Base-by-base conservation (phyloP, 441 rosid genomes). In the Sinapis alba region DNA sequence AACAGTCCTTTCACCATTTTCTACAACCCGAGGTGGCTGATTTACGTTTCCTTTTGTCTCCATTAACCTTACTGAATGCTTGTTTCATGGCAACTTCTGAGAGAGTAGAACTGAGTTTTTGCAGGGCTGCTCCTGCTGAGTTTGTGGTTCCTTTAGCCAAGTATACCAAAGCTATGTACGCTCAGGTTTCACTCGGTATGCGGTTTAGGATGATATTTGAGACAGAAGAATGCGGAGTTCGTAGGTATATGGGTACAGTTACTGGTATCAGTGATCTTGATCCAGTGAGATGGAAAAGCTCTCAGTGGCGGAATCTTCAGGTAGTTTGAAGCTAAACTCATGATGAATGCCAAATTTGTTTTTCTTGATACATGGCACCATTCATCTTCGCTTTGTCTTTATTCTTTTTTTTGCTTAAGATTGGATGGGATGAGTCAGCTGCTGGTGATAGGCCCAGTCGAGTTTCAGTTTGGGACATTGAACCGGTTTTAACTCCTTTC, bases 261-360 rank as follows among this genome's bases (percentile, higher is more conserved):
- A 95, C 98, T 2, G 92, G 90, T 73, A 86, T 89, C 64, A 90
- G 91, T 68, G 99, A 95, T 77, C 81, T 94, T 78, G 98, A 95
- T 81, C 80, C 91, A 13, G 86, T 90, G 63, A 77, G 99, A 73
- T 95, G 98, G 99, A 95, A 93, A 81, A 83, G 74, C 78, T 95
- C 99, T 36, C 98, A 93, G 74, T 93, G 98, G 99, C 95, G 99
- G 68, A 95, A 89, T 84, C 95, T 95, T 82, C 99, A 92, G 99
- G 99, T 94, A 84, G 32, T 65, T 28, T 62, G 53, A 61, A 66
- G 51, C 50, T 23, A 45, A 64, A 32, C 57, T 59, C 74, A 28
- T 36, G 58, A 51, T 68, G 34, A 23, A 62, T 26, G 56, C 50
- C 11, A 27, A 21, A 20, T 15, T 16, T 53, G 5, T 9, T 19